Conservation (phyloP, 2,329 filamentous ascomycete species). For the Colletotrichum limetticola region DNA sequence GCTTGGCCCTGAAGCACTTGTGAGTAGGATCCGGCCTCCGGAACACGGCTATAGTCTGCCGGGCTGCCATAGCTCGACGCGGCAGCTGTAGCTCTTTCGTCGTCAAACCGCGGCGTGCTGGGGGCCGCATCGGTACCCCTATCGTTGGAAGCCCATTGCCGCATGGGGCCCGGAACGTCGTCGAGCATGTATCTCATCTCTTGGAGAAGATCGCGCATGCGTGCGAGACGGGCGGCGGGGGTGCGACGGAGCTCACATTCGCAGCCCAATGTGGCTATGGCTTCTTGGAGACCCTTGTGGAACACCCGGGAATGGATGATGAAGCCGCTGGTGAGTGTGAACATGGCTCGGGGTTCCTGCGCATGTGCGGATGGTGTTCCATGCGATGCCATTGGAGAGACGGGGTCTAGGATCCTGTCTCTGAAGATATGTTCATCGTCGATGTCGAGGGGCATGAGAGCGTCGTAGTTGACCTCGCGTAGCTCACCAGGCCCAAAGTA, state of each 20-base stretch:
- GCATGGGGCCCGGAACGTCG: constrained; percentile 39
- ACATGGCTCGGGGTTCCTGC: neutral
- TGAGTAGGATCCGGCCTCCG: neutral
- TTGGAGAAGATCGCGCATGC: constrained; percentile 41
- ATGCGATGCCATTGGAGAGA: constrained; percentile 14
- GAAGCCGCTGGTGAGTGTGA: constrained; percentile 43
- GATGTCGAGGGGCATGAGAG: constrained; percentile 44
- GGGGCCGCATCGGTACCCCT: neutral
- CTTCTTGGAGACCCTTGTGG: constrained; percentile 34
- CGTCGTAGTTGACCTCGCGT: constrained; percentile 43
- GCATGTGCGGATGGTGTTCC: constrained; percentile 19
- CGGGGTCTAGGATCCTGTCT: constrained; percentile 32
- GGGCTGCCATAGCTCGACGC: constrained; percentile 17
- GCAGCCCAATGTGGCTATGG: constrained; percentile 32
- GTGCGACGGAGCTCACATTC: constrained; percentile 20
- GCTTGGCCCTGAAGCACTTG: constrained; percentile 32
- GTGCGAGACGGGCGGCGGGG: constrained; percentile 35
- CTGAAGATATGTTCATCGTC: constrained; percentile 46
- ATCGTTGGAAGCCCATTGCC: constrained; percentile 38
- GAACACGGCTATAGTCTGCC: neutral
- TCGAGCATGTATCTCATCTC: constrained; percentile 45
- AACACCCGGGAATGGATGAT: constrained; percentile 44
- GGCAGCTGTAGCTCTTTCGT: neutral
- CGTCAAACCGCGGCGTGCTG: neutral
- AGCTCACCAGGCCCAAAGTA: constrained; percentile 44